These are phyloP conservation scores for Alternaria sp. DNA, from an alignment of 2,329 filamentous ascomycete species.

Conservation along the genomic window DNA sequence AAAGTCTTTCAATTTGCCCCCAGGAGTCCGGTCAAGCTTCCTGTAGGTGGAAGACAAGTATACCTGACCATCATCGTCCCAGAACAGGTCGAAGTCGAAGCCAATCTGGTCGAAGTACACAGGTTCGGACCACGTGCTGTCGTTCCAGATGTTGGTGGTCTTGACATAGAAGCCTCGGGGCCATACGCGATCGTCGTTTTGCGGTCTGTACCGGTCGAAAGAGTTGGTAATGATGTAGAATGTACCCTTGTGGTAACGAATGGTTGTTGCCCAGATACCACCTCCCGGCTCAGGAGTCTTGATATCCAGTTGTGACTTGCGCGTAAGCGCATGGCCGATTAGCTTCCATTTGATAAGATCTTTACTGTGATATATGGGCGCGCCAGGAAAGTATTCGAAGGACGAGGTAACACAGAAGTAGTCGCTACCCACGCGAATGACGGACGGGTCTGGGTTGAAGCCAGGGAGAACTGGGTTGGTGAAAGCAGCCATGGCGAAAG, in stretches of 20 bases:
- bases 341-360: conserved; percentile 60
- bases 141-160: conserved; percentile 24
- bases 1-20: conserved; percentile 29
- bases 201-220: conserved; percentile 30
- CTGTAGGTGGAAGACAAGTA: conserved; percentile 47
- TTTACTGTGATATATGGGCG: conserved; percentile 59
- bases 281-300: conserved; percentile 34
- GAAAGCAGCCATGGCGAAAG: conserved; percentile 1
- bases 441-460: conserved; percentile 59
- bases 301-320: conserved; percentile 46
- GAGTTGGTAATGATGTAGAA: conserved; percentile 34
- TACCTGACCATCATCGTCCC: conserved; percentile 61
- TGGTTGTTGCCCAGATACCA: conserved; percentile 30
- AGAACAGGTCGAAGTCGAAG: conserved; percentile 51
- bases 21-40: conserved; percentile 19
- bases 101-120: conserved; percentile 32
- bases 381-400: conserved; percentile 60
- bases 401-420: conserved; percentile 60
- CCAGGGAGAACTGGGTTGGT: conserved; percentile 34
- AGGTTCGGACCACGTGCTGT: conserved; percentile 28
- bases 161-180: conserved; percentile 57
- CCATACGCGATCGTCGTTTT: conserved; percentile 47
- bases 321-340: conserved; percentile 46
- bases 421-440: conserved; percentile 48
- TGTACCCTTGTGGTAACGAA: conserved; percentile 21